Evolutionary conservation across 176 grass and related monocot genomes (phyloP).

Genomic region (Luzula sylvatica): DNA sequence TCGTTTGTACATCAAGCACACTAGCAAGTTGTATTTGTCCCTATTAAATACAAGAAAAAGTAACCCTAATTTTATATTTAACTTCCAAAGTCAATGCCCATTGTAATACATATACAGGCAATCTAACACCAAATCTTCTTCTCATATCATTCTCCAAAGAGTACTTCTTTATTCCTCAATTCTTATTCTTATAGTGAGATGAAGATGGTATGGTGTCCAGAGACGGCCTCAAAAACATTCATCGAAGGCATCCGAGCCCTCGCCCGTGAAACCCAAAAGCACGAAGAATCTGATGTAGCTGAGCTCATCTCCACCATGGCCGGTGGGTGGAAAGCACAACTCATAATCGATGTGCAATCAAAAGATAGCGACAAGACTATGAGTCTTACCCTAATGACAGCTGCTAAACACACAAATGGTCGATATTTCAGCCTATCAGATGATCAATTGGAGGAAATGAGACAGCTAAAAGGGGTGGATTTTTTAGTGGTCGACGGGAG

Average conservation of each 20-base stretch:
- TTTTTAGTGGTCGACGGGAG: constrained; percentile 40
- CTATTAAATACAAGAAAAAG: not conserved
- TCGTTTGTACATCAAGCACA: not conserved
- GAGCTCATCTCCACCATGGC: constrained; percentile 57
- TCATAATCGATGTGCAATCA: constrained; percentile 39
- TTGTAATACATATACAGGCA: constrained; percentile 10
- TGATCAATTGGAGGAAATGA: constrained; percentile 19
- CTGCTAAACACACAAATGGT: not conserved
- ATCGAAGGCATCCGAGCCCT: constrained; percentile 41
- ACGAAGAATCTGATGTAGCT: constrained; percentile 17
- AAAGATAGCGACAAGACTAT: not conserved
- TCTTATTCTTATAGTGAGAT: constrained; percentile 5
- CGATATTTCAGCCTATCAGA: constrained; percentile 11
- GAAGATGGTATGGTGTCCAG: constrained; percentile 74
- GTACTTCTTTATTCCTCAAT: not conserved
- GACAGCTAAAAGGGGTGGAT: constrained; percentile 41
- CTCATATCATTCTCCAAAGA: not conserved
- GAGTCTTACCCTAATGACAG: constrained; percentile 25
- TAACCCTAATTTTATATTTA: constrained; percentile 2
- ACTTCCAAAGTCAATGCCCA: constrained; percentile 12
- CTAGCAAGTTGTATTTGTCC: not conserved
- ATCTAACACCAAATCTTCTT: not conserved
- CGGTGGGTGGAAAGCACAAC: constrained; percentile 45
- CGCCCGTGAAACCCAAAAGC: not conserved
- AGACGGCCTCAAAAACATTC: constrained; percentile 49